Percentiles rank a stretch among this genome's conserved stretches.
Conservation (phyloP, 73 alveolate genomes). For the Tetrahymena borealis region DNA sequence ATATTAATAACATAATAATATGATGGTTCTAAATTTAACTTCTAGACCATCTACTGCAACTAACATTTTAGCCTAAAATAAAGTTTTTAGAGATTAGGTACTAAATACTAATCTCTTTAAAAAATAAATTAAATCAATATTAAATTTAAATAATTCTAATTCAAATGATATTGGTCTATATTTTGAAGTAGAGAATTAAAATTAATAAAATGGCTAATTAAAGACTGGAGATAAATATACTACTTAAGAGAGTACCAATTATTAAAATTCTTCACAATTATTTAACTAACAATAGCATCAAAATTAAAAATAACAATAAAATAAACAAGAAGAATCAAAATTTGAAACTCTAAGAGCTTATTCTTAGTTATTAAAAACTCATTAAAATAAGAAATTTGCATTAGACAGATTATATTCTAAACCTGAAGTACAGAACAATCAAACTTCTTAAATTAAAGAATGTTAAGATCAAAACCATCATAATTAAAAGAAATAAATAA, state of each 20-base stretch:
- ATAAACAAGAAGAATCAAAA: too few relatives aligned
- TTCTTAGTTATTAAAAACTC: too few relatives aligned
- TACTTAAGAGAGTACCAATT: too few relatives aligned
- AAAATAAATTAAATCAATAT: not conserved
- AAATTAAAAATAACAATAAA: too few relatives aligned
- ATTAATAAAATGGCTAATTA: too few relatives aligned
- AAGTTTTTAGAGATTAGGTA: not conserved
- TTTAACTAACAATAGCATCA: too few relatives aligned
- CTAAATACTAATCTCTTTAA: not conserved
- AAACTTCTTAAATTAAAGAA: not conserved
- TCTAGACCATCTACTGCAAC: not conserved
- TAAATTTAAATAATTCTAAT: not conserved
- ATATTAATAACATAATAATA: not conserved
- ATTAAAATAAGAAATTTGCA: too few relatives aligned
- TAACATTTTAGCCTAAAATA: not conserved
- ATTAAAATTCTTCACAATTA: too few relatives aligned
- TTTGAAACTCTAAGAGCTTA: too few relatives aligned
- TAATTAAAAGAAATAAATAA: not conserved
- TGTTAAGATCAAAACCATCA: not conserved
- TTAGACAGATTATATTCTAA: too few relatives aligned
- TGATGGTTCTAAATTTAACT: not conserved
- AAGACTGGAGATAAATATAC: too few relatives aligned
- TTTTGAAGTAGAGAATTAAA: not conserved
- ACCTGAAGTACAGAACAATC: not conserved
- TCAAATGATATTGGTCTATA: not conserved